Evolutionary conservation across 768 basidiomycete genomes (phyloP).

Genomic region (Collybia sp.): DNA sequence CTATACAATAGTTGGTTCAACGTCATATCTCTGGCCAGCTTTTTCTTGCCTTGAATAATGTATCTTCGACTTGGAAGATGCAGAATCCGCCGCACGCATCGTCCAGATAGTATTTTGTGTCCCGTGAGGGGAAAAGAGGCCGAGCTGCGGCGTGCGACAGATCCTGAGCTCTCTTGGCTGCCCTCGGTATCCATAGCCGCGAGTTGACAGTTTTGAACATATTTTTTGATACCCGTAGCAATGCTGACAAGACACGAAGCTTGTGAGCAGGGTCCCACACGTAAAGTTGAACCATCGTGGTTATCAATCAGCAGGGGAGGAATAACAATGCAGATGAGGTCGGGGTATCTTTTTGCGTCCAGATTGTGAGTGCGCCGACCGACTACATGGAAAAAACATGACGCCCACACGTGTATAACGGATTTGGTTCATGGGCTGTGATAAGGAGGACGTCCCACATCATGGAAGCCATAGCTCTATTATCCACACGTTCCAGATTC

Average conservation of each 20-base stretch:
- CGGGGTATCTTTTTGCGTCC: background rate
- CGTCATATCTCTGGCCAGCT: background rate
- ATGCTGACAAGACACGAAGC: constrained; percentile 24
- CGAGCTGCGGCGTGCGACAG: constrained; percentile 5
- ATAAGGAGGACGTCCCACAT: no score
- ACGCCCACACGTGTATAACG: background rate
- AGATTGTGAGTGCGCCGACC: background rate
- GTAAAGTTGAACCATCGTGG: constrained; percentile 32
- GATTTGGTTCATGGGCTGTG: background rate
- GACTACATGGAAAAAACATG: background rate
- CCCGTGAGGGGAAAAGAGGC: constrained; percentile 15
- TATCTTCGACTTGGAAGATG: constrained; percentile 55
- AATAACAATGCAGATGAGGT: background rate
- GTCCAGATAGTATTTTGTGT: constrained; percentile 28
- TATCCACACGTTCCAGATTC: no score
- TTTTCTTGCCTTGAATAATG: constrained; percentile 53
- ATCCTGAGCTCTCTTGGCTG: constrained; percentile 11
- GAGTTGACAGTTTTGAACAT: constrained; percentile 13
- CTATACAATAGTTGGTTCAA: constrained; percentile 14
- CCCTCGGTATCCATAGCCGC: constrained; percentile 4
- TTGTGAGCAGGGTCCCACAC: constrained; percentile 31
- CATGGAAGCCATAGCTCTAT: no score
- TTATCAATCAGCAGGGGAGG: background rate
- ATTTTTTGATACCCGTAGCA: constrained; percentile 28
- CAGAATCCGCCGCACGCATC: constrained; percentile 45